phyloP scores from a whole-genome alignment of 306 rosid genomes.

The Ochetophila trinervis region DNA sequence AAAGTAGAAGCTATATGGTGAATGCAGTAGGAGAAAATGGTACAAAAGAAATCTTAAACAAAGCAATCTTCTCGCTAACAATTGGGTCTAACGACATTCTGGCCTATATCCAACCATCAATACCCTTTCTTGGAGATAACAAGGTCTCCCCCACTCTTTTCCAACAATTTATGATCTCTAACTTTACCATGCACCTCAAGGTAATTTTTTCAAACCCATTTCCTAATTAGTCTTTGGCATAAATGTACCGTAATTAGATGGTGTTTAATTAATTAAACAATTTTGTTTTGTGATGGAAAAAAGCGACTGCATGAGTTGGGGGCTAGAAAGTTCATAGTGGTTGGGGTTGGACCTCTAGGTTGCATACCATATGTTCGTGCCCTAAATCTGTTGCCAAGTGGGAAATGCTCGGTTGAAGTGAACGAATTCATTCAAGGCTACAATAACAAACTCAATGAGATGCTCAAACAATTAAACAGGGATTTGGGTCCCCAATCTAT shows the following conservation, averaged over 20 bases:
- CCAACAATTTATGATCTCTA: conserved; percentile 45
- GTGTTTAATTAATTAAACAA: neutral
- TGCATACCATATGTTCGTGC: conserved; percentile 55
- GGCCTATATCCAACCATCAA: conserved; percentile 41
- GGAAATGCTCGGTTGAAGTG: conserved; percentile 34
- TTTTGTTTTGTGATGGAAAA: neutral
- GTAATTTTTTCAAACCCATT: conserved; percentile 9
- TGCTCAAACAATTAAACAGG: conserved; percentile 31
- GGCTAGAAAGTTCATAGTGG: conserved; percentile 48
- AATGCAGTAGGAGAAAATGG: conserved; percentile 37
- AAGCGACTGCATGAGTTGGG: conserved; percentile 45
- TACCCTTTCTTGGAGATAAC: conserved; percentile 35
- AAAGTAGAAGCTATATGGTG: conserved; percentile 31
- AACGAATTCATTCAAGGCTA: conserved; percentile 42
- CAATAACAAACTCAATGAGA: conserved; percentile 28
- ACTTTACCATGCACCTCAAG: conserved; percentile 48
- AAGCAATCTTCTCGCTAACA: conserved; percentile 47
- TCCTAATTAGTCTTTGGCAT: no score
- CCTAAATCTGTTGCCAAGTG: conserved; percentile 23
- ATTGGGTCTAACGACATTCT: conserved; percentile 54
- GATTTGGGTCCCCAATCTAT: conserved; percentile 39
- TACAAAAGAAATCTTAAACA: conserved; percentile 34
- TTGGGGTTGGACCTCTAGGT: conserved; percentile 50
- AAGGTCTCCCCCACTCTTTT: conserved; percentile 28
- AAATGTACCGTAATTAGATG: no score